Evolutionary conservation across 129 eudicot species (phyloP).

Genomic region (Tanacetum coccineum): DNA sequence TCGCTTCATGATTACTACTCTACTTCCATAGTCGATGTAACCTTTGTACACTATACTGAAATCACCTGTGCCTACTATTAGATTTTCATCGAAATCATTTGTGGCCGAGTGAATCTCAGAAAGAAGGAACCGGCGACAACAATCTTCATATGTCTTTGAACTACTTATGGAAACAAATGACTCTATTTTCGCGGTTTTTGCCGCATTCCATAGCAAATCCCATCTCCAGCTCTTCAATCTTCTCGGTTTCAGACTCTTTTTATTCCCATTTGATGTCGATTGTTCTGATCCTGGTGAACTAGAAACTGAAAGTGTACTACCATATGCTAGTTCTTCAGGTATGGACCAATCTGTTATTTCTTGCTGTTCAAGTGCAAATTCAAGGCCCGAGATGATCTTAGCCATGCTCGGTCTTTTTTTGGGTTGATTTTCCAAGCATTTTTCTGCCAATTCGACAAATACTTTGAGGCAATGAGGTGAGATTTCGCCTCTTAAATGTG

Average conservation of each 20-base stretch:
- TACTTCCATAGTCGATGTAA: conserved; percentile 29
- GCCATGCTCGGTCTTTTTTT: conserved; percentile 58
- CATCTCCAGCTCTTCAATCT: conserved; percentile 37
- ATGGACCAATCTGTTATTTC: conserved; percentile 31
- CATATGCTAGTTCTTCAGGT: conserved; percentile 23
- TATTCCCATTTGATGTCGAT: conserved; percentile 20
- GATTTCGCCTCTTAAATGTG: conserved; percentile 31
- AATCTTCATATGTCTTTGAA: conserved; percentile 28
- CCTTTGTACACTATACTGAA: conserved; percentile 32
- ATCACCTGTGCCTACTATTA: conserved; percentile 26
- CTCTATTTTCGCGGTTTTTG: conserved; percentile 25
- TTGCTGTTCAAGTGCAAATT: conserved; percentile 37
- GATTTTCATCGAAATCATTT: conserved; percentile 32
- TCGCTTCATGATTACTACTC: conserved; percentile 25
- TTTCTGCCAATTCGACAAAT: conserved; percentile 33
- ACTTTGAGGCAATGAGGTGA: conserved; percentile 24
- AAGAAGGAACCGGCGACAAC: conserved; percentile 25
- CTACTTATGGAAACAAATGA: conserved; percentile 27
- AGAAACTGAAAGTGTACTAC: not conserved
- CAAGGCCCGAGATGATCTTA: conserved; percentile 40
- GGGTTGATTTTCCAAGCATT: conserved; percentile 41
- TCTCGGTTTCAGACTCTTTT: conserved; percentile 22
- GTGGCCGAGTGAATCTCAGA: conserved; percentile 31
- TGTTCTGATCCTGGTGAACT: conserved; percentile 26
- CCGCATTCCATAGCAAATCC: conserved; percentile 41